phyloP scores from a whole-genome alignment of 305 asterid genomes.

The Lippia alba region DNA sequence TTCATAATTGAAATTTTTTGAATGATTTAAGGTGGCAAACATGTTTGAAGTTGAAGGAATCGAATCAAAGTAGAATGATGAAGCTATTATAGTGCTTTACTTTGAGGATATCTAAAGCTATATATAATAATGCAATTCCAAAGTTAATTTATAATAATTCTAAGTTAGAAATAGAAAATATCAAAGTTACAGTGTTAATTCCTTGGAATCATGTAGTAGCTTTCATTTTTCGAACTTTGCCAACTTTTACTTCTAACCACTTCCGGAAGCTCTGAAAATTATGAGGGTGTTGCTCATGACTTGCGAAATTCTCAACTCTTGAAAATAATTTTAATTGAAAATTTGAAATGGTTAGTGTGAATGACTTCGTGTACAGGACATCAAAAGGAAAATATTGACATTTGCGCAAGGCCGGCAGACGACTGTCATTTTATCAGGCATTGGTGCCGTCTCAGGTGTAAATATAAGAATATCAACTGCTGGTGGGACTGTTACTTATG shows the following conservation, averaged over 20 bases:
- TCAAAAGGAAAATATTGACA: constrained; percentile 55
- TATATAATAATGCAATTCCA: not conserved
- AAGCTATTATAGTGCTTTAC: not conserved
- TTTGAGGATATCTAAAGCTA: not conserved
- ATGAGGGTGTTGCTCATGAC: not conserved
- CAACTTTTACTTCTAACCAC: not conserved
- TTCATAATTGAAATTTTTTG: not conserved
- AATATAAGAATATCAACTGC: constrained; percentile 47
- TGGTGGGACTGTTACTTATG: constrained; percentile 60
- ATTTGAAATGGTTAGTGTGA: not conserved
- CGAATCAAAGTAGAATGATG: not conserved
- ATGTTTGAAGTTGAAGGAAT: not conserved
- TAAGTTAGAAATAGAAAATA: not conserved
- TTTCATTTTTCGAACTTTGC: not conserved
- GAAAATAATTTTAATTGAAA: constrained; percentile 5
- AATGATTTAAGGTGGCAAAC: not conserved
- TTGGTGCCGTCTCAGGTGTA: constrained; percentile 60
- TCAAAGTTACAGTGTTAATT: not conserved
- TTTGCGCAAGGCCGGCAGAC: constrained; percentile 60
- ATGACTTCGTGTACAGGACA: constrained; percentile 50
- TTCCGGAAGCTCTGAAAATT: not conserved
- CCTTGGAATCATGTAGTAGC: not conserved
- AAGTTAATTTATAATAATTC: not conserved
- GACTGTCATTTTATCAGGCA: constrained; percentile 55
- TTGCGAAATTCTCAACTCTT: not conserved